Base-by-base conservation (phyloP, 179 eudicot genomes). In the Sideroxylon spinosum region DNA sequence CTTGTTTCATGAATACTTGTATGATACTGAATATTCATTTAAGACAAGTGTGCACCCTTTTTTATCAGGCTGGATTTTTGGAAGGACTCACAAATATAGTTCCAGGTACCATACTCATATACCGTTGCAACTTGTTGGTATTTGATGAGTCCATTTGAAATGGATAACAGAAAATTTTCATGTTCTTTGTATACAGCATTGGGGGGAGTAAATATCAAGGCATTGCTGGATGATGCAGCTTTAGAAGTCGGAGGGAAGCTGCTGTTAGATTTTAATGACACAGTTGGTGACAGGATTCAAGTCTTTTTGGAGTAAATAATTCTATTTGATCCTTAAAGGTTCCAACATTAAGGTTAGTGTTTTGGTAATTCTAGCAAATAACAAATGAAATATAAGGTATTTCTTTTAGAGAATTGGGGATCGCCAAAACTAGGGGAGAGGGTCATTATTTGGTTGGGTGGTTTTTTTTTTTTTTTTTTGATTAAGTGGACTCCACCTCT, bases 11-110 rank as follows among this genome's bases (percentile, higher is more conserved):
- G 17, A 20, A 32, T 59, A 11, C n/a, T 60, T 60, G 10, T 20
- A 56, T 37, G 37, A 60, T 74, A 22, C 29, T 14, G 26, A 44
- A 22, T 60, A 44, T 28, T 16, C 1, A 12, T 26, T 11, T 63
- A 48, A 22, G 19, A 63, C 13, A 9, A 48, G 44, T 61, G 59
- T 60, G 16, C 48, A 28, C 9, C 22, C 60, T n/a, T 76, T 64
- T 61, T 75, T 73, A 49, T 77, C 88, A 95, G 98, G 98, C 98
- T 82, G 98, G 98, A 79, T 95, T 95, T 84, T 82, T 95, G 91
- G 98, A 95, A 11, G 92, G 93, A 69, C 80, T 93, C 70, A 90
- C 95, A 67, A 93, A 93, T 81, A 86, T 93, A 69, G 95, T 95
- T 84, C 98, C 98, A 90, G 98, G 98, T 95, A 91, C 23, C 22